phyloP scores from a whole-genome alignment of 768 basidiomycete species.

The Termitomyces sp. region DNA sequence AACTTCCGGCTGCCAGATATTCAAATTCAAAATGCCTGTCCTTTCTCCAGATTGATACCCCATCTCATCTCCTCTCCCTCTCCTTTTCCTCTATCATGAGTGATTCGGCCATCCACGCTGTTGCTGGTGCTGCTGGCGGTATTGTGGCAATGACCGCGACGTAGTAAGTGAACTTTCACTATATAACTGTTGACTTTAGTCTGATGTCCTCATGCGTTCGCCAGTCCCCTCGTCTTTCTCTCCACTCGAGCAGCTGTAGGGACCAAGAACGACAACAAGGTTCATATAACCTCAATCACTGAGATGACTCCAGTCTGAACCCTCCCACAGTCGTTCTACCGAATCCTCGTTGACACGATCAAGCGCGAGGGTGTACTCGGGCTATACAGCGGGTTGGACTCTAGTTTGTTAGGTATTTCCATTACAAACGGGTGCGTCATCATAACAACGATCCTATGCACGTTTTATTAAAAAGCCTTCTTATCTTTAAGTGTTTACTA shows the following conservation, averaged over 20 bases:
- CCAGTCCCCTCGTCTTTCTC: conserved; percentile 85
- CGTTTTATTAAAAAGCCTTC: neutral
- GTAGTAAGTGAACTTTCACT: conserved; percentile 56
- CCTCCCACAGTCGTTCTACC: conserved; percentile 50
- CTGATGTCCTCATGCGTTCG: neutral
- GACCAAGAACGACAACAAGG: conserved; percentile 60
- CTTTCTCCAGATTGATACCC: neutral
- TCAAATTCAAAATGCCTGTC: neutral
- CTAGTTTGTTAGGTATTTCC: conserved; percentile 86
- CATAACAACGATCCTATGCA: neutral
- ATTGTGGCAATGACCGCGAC: conserved; percentile 88
- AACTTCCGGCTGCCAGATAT: conserved; percentile 5
- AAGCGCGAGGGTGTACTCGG: conserved; percentile 82
- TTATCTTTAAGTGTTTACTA: conserved; percentile 72
- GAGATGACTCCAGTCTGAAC: neutral
- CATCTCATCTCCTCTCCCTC: neutral
- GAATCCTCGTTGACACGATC: conserved; percentile 71
- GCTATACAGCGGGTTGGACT: conserved; percentile 83
- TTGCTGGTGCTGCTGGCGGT: conserved; percentile 89
- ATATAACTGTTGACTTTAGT: conserved; percentile 3
- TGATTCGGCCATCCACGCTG: conserved; percentile 82
- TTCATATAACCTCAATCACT: neutral
- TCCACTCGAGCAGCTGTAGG: conserved; percentile 93
- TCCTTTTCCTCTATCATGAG: conserved; percentile 35
- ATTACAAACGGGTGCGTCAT: conserved; percentile 80